phyloP scores from a whole-genome alignment of 306 rosid species.

The Dalbergia cochinchinensis region DNA sequence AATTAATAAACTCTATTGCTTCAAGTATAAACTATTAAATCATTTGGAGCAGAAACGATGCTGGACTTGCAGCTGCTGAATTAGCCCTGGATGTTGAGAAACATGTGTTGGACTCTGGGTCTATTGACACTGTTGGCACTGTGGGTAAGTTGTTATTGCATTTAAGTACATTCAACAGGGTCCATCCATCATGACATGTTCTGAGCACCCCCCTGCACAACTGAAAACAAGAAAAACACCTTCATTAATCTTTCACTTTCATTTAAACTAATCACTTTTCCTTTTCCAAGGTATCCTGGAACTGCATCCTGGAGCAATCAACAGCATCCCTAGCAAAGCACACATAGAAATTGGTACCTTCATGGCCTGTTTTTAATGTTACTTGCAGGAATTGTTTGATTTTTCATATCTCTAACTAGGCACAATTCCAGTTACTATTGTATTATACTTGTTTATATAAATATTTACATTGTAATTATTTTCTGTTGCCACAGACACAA shows the following conservation, averaged over 20 bases:
- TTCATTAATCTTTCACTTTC: not conserved
- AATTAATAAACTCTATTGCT: conserved; percentile 19
- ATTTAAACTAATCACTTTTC: conserved; percentile 31
- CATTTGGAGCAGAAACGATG: conserved; percentile 78
- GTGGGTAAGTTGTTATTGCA: conserved; percentile 66
- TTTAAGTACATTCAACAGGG: not conserved
- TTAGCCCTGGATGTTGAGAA: conserved; percentile 87
- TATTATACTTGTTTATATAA: conserved; percentile 24
- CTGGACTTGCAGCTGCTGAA: conserved; percentile 97
- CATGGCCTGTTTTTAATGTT: conserved; percentile 21
- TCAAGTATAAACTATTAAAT: conserved; percentile 37
- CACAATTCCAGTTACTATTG: conserved; percentile 19
- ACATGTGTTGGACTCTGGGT: conserved; percentile 90
- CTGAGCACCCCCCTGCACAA: not conserved
- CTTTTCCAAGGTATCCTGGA: conserved; percentile 76
- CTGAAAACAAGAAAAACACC: not conserved
- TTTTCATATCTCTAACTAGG: not conserved
- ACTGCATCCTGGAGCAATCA: conserved; percentile 96
- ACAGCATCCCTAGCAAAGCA: conserved; percentile 94
- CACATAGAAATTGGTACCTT: conserved; percentile 85
- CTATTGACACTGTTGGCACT: conserved; percentile 94
- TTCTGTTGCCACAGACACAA: conserved; percentile 64
- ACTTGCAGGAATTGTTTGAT: not conserved
- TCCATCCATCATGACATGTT: not conserved
- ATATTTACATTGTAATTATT: conserved; percentile 25